phyloP scores from a whole-genome alignment of 371 early-diverging fungal species.

The Rhizomucor miehei region DNA sequence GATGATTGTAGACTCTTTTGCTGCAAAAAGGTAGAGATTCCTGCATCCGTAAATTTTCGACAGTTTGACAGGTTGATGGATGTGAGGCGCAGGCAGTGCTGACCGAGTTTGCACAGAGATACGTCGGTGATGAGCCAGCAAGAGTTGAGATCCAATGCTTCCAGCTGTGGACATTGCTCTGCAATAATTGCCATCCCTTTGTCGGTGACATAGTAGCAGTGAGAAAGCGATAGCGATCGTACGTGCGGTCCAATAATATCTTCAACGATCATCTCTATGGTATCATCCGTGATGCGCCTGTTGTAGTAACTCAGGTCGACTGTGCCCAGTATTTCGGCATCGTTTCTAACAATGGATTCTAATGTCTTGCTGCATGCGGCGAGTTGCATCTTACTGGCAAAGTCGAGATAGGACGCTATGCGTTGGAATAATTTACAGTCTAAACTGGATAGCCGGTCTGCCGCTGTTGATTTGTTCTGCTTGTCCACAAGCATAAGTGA shows the following conservation, averaged over 20 bases:
- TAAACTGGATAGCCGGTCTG: slow-evolving; percentile 10
- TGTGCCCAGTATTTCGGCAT: background rate
- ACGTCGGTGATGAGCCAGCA: slow-evolving; percentile 81
- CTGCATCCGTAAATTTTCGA: slow-evolving; percentile 71
- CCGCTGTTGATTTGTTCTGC: background rate
- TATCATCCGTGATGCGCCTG: slow-evolving; percentile 41
- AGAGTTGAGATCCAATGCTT: slow-evolving; percentile 59
- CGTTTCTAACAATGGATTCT: background rate
- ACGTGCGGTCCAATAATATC: slow-evolving; percentile 19
- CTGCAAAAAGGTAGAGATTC: slow-evolving; percentile 49
- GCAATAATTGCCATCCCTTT: slow-evolving; percentile 37
- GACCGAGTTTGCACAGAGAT: slow-evolving; percentile 48
- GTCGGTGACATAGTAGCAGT: slow-evolving; percentile 55
- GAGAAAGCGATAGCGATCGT: slow-evolving; percentile 24
- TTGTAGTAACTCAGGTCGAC: slow-evolving; percentile 45
- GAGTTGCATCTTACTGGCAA: slow-evolving; percentile 21
- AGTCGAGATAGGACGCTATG: slow-evolving; percentile 29
- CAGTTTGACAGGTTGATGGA: slow-evolving; percentile 75
- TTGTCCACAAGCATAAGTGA: background rate
- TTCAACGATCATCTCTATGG: slow-evolving; percentile 7
- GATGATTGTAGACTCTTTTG: slow-evolving; percentile 5
- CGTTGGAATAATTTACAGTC: slow-evolving; percentile 14
- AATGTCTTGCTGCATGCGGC: slow-evolving; percentile 10
- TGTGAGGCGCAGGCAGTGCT: slow-evolving; percentile 32
- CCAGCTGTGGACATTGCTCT: slow-evolving; percentile 33